Evolutionary conservation across 805 yeast species (phyloP).

Genomic region (Metschnikowia vanudenii): DNA sequence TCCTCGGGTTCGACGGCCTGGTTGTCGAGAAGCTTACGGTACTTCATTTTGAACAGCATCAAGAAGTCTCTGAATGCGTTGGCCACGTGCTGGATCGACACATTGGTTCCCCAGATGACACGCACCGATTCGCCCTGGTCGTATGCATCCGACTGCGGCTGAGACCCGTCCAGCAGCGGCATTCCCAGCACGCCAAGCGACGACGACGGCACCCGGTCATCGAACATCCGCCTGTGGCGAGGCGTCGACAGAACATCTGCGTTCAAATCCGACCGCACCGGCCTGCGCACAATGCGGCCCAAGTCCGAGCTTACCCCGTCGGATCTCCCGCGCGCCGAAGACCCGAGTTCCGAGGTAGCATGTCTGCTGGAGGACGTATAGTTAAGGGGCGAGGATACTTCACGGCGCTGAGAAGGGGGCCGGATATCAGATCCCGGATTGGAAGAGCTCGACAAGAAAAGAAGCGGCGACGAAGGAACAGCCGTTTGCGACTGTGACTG

Average conservation of each 20-base stretch:
- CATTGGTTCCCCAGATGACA: conserved; percentile 98
- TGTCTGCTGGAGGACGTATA: conserved; percentile 44
- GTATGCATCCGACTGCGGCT: conserved; percentile 23
- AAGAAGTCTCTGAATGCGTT: conserved; percentile 78
- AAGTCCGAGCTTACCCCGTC: conserved; percentile 46
- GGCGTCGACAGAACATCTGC: conserved; percentile 69
- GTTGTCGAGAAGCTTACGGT: conserved; percentile 55
- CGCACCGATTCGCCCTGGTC: conserved; percentile 67
- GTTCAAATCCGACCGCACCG: conserved; percentile 75
- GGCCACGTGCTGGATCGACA: conserved; percentile 84
- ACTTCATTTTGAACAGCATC: conserved; percentile 76
- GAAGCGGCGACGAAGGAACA: conserved; percentile 58
- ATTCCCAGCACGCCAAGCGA: conserved; percentile 16
- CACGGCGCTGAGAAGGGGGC: conserved; percentile 27
- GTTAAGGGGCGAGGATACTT: conserved; percentile 49
- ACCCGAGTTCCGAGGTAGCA: conserved; percentile 33
- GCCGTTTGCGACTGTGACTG: conserved; percentile 38
- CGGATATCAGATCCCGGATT: conserved; percentile 37
- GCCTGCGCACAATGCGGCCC: conserved; percentile 45
- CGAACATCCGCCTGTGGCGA: conserved; percentile 55
- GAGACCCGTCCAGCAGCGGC: conserved; percentile 27
- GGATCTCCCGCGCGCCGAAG: conserved; percentile 35
- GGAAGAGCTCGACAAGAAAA: conserved; percentile 49
- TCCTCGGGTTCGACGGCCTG: conserved; percentile 50
- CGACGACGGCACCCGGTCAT: conserved; percentile 30